Evolutionary conservation across 345 rosid genomes (phyloP).

Genomic region (Citrus trifoliata): DNA sequence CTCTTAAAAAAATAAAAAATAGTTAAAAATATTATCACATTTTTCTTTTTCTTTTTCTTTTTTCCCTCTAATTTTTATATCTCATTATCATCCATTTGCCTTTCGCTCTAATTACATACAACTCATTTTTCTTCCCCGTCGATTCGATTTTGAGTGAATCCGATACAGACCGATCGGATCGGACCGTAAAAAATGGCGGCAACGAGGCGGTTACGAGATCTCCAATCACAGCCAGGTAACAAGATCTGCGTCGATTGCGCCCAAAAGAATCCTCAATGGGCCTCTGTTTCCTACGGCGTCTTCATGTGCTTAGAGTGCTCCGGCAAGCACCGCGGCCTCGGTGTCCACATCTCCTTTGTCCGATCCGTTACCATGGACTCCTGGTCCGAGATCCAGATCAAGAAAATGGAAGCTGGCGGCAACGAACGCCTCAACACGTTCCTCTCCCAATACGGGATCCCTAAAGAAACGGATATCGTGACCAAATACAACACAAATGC

Average conservation of each 20-base stretch:
- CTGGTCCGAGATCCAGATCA: constrained; percentile 98
- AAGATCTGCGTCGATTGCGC: constrained; percentile 92
- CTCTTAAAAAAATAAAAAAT: neutral
- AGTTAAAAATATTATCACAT: neutral
- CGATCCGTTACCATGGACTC: constrained; percentile 99
- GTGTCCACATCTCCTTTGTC: constrained; percentile 98
- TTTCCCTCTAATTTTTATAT: neutral
- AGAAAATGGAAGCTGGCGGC: constrained; percentile 96
- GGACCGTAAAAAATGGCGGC: constrained; percentile 56
- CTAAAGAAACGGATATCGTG: constrained; percentile 75
- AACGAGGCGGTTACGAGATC: constrained; percentile 70
- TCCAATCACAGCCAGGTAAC: constrained; percentile 82
- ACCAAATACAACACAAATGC: constrained; percentile 84
- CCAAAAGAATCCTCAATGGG: constrained; percentile 99
- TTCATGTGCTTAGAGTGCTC: constrained; percentile 99
- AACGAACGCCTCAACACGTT: constrained; percentile 77
- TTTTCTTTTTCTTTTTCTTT: neutral
- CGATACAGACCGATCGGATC: constrained; percentile 27
- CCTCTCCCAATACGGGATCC: constrained; percentile 61
- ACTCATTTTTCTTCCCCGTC: neutral
- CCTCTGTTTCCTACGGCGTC: constrained; percentile 93
- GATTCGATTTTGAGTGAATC: constrained; percentile 11
- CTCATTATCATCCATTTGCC: neutral
- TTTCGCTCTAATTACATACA: neutral
- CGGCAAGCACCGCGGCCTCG: constrained; percentile 97